Evolutionary conservation across 1,139 yeast species (phyloP), one percentile per base, ranked within the genome.

Genomic region (Yamadazyma jaroonii): DNA sequence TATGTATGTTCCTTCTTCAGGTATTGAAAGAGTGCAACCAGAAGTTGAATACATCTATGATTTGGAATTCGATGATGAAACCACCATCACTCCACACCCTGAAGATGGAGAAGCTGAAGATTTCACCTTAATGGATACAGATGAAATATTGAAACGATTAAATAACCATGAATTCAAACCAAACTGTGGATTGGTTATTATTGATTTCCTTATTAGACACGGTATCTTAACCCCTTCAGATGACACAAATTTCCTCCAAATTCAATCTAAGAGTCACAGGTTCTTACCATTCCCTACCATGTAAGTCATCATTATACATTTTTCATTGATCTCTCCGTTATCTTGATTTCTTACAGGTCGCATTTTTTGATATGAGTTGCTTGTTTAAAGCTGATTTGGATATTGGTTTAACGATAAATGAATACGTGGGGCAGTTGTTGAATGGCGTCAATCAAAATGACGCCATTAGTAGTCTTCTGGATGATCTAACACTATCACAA

Each of bases 21-120:
- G 23, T 4, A 38, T 43, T n/a, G 81, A 81, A 0, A 64, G 81
- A 15, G 78, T 84, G 7, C 97, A 90, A 54, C 97, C 97, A 0
- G 98, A 92, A 56, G 83, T 85, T 6, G 94, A 89, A 56, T 86
- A 79, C 52, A 61, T 83, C 2, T 92, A 78, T 55, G 98, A 92
- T 49, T 48, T 92, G 36, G 63, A 61, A 40, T 75, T 92, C 58
- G 76, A 69, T 9, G 52, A 59, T 17, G 73, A 69, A 27, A 58
- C 57, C 5, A 65, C 60, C 3, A 64, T 77, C 1, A 55, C 65
- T 0, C 96, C 96, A 0, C 58, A 52, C 7, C 96, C 96, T 0
- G 80, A 77, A 28, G 97, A 92, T 52, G 87, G 90, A 21, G 97
- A 92, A 58, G 94, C 89, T 0, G 84, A 81, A 42, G 79, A 77